phyloP scores from a whole-genome alignment of 768 basidiomycete species.

The Boletus barrowsii region DNA sequence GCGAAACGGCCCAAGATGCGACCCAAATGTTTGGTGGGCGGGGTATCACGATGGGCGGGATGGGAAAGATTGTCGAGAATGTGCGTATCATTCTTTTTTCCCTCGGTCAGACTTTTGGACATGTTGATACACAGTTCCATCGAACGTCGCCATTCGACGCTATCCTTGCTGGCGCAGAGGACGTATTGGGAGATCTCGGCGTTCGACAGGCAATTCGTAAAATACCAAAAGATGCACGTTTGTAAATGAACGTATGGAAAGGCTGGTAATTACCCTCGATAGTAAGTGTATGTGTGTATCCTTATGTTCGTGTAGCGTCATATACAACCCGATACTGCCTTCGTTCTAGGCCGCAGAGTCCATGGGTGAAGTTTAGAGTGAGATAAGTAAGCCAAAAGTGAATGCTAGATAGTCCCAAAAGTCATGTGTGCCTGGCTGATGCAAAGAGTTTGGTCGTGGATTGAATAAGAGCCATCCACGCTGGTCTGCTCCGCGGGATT shows the following conservation, averaged over 20 bases:
- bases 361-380: not conserved
- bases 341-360: not conserved
- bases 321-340: conserved; percentile 7
- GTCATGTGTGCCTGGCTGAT: not conserved
- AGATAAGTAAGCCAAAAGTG: conserved; percentile 2
- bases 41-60: conserved; percentile 80
- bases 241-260: conserved; percentile 29
- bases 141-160: conserved; percentile 82
- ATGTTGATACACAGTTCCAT: conserved; percentile 52
- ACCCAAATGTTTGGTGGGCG: conserved; percentile 89
- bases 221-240: conserved; percentile 52
- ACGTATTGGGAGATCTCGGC: conserved; percentile 70
- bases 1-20: conserved; percentile 61
- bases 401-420: conserved; percentile 9
- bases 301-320: not conserved
- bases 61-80: conserved; percentile 83
- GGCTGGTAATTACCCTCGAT: not conserved
- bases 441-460: not conserved
- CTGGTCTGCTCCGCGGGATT: not conserved
- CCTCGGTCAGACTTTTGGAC: not conserved
- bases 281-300: not conserved
- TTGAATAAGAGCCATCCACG: not conserved
- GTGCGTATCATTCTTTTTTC: conserved; percentile 39
- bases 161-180: conserved; percentile 77
- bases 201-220: conserved; percentile 71